Evolutionary conservation across 2,329 filamentous ascomycete genomes (phyloP).

Genomic region (Lachnellula hyalina): DNA sequence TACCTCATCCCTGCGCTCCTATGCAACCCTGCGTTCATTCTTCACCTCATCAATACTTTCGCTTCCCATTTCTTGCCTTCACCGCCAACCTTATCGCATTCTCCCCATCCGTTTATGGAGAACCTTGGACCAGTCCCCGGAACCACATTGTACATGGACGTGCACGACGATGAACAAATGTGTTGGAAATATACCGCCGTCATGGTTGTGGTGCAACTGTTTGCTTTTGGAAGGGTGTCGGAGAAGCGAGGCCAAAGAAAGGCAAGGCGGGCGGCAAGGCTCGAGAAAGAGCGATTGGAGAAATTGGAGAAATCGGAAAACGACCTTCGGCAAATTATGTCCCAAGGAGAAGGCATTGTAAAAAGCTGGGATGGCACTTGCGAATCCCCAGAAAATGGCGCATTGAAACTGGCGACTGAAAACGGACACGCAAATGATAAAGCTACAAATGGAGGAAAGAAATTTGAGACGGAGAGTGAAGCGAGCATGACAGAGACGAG

Average conservation of each 20-base stretch:
- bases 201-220: constrained; percentile 35
- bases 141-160: constrained; percentile 31
- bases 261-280: constrained; percentile 17
- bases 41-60: constrained; percentile 36
- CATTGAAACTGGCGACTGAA: not conserved
- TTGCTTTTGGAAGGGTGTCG: constrained; percentile 30
- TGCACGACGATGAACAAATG: constrained; percentile 34
- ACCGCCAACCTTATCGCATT: constrained; percentile 23
- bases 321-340: not conserved
- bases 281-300: constrained; percentile 9
- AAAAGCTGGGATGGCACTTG: not conserved
- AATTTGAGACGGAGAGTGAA: constrained; percentile 10
- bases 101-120: constrained; percentile 27
- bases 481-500: constrained; percentile 20
- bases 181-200: constrained; percentile 36
- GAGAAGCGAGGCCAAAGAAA: constrained; percentile 23
- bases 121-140: constrained; percentile 27
- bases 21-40: constrained; percentile 36
- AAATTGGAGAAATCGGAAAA: not conserved
- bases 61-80: constrained; percentile 32
- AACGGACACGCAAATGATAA: not conserved
- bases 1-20: constrained; percentile 35
- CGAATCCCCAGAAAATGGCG: not conserved
- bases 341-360: not conserved
- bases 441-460: not conserved